A percentile compares a stretch with the other conserved stretches of the same genome.
Evolutionary conservation across 768 basidiomycete genomes (phyloP).

Genomic region (Suillus paluster): DNA sequence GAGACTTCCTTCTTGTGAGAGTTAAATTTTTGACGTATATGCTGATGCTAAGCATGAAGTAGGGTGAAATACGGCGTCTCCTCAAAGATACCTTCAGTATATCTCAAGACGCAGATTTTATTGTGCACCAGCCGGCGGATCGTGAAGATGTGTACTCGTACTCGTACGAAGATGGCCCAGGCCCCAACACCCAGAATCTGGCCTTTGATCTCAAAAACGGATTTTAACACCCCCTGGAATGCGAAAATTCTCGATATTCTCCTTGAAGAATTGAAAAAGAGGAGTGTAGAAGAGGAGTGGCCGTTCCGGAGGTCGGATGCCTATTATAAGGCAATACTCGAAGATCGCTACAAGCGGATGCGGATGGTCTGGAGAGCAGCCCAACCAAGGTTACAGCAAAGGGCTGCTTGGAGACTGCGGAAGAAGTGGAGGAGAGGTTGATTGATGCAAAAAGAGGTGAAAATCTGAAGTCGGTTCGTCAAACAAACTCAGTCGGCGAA

Average conservation of each 20-base stretch:
- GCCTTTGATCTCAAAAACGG: conserved; percentile 9
- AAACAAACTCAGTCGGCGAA: conserved; percentile 4
- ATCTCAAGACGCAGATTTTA: conserved; percentile 14
- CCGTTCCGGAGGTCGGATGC: background rate
- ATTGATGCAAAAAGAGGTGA: background rate
- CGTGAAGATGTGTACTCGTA: conserved; percentile 11
- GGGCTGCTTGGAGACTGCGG: conserved; percentile 5
- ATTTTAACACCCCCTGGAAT: conserved; percentile 6
- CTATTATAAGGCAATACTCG: conserved; percentile 6
- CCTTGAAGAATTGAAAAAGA: background rate
- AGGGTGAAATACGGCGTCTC: conserved; percentile 13
- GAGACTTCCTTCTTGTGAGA: conserved; percentile 10
- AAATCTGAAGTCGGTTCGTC: conserved; percentile 3
- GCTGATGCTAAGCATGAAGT: background rate
- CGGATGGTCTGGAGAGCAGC: conserved; percentile 2
- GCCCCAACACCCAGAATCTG: conserved; percentile 4
- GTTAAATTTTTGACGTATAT: background rate
- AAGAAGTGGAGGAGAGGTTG: conserved; percentile 7
- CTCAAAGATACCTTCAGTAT: conserved; percentile 15
- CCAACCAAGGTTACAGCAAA: conserved; percentile 2
- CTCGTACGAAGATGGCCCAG: conserved; percentile 13
- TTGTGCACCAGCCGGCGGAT: background rate
- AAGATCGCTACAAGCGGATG: conserved; percentile 14
- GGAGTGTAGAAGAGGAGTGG: conserved; percentile 7
- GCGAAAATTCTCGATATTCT: conserved; percentile 6